Percentiles rank a stretch among this genome's conserved stretches.
Evolutionary conservation across 352 stramenopile genomes (phyloP).

Genomic region (Globisporangium radiosum): DNA sequence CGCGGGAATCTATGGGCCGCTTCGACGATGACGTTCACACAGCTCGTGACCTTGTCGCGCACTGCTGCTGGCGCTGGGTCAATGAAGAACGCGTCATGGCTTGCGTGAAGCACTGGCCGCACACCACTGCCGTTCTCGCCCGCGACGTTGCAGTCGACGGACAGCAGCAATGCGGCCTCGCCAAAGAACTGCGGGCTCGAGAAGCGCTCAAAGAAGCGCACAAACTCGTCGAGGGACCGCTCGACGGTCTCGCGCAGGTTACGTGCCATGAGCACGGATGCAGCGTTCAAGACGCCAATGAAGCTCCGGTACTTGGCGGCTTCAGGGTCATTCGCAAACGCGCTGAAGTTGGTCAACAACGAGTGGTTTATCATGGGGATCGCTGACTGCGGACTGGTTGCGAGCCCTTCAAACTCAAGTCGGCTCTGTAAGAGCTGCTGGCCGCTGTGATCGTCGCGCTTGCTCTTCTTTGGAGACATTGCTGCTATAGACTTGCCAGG

Average conservation of each 20-base stretch:
- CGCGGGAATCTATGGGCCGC: slow-evolving; percentile 84
- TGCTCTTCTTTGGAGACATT: slow-evolving; percentile 18
- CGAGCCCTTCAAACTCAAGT: slow-evolving; percentile 49
- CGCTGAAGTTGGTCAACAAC: background rate
- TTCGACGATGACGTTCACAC: slow-evolving; percentile 67
- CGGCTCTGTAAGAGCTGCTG: slow-evolving; percentile 36
- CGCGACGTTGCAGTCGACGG: slow-evolving; percentile 35
- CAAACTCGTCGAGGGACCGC: slow-evolving; percentile 64
- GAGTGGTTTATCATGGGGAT: background rate
- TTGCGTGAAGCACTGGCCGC: slow-evolving; percentile 3
- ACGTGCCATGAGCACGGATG: slow-evolving; percentile 85
- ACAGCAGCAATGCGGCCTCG: slow-evolving; percentile 55
- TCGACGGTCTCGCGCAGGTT: slow-evolving; percentile 86
- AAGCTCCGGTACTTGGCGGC: slow-evolving; percentile 42
- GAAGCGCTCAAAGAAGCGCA: slow-evolving; percentile 74
- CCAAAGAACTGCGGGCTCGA: slow-evolving; percentile 38
- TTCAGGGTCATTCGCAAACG: slow-evolving; percentile 31
- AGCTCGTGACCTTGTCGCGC: slow-evolving; percentile 59
- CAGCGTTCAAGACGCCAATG: slow-evolving; percentile 70
- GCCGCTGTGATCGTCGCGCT: slow-evolving; percentile 9
- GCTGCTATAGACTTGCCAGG: background rate
- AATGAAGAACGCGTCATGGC: slow-evolving; percentile 46
- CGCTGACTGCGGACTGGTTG: background rate
- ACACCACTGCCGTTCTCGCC: background rate
- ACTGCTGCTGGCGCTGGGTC: slow-evolving; percentile 46